A percentile compares a stretch with the other conserved stretches of the same genome.
Evolutionary conservation across 768 basidiomycete species (phyloP).

Genomic region (Rhizopogon vesiculosus): DNA sequence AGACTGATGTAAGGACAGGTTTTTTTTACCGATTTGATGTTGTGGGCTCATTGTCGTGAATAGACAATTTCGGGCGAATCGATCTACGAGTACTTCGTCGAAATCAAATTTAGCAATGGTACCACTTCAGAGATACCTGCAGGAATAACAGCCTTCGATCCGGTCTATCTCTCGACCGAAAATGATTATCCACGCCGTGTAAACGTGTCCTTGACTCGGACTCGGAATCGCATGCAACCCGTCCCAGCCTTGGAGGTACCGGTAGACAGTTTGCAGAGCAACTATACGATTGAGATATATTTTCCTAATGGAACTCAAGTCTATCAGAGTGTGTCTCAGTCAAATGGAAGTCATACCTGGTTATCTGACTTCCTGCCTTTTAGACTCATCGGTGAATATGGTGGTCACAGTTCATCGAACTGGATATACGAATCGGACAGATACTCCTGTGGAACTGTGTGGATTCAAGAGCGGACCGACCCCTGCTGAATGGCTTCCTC

Average conservation of each 20-base stretch:
- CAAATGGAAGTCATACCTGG: neutral
- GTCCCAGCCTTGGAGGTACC: neutral
- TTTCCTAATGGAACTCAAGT: neutral
- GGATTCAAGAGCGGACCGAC: too few species aligned
- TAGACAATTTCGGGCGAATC: slow-evolving; percentile 1
- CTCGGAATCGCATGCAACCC: neutral
- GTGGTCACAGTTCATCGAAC: slow-evolving; percentile 8
- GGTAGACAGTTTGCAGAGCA: neutral
- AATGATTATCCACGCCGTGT: neutral
- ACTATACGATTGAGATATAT: slow-evolving; percentile 1
- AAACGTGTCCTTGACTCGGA: neutral
- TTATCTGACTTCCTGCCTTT: neutral
- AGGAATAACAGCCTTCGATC: slow-evolving; percentile 15
- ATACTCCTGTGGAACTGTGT: neutral
- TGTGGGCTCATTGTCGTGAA: neutral
- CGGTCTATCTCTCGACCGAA: neutral
- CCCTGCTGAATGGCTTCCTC: slow-evolving; percentile 6
- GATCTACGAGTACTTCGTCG: slow-evolving; percentile 16
- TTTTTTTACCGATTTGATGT: neutral
- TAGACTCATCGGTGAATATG: neutral
- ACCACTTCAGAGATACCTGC: slow-evolving; percentile 9
- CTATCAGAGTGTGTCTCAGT: neutral
- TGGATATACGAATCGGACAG: slow-evolving; percentile 8
- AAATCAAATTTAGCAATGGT: slow-evolving; percentile 10
- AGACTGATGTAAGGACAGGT: neutral